These are phyloP conservation scores for Streptanthus diversifolius DNA, from an alignment of 345 rosid genomes.

Conservation along the genomic window DNA sequence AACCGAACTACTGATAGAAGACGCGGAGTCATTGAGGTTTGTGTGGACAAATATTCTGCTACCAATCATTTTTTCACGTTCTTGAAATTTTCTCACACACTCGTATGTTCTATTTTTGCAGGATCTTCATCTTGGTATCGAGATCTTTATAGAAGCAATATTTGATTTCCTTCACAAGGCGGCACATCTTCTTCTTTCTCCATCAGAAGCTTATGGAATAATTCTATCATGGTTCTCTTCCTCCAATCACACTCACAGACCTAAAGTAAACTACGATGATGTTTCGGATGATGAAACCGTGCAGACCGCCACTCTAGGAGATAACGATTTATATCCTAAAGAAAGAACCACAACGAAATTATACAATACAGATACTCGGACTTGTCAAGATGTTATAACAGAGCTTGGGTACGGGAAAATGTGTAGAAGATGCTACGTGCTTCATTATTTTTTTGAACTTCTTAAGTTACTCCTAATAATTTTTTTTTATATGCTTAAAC, in stretches of 20 bases:
- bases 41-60: slow-evolving; percentile 2
- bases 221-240: slow-evolving; percentile 49
- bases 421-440: background rate
- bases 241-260: slow-evolving; percentile 15
- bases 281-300: slow-evolving; percentile 34
- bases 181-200: slow-evolving; percentile 72
- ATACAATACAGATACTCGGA: slow-evolving; percentile 77
- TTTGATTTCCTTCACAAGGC: slow-evolving; percentile 76
- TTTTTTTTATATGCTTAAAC: background rate
- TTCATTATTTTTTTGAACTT: background rate
- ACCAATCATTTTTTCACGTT: background rate
- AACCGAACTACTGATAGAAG: slow-evolving; percentile 75
- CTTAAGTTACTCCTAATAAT: slow-evolving; percentile 1
- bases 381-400: slow-evolving; percentile 91
- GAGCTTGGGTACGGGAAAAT: slow-evolving; percentile 68
- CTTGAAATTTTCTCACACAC: background rate
- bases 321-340: slow-evolving; percentile 44
- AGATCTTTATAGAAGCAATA: slow-evolving; percentile 67
- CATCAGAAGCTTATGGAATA: slow-evolving; percentile 47
- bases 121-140: slow-evolving; percentile 91
- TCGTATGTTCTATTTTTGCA: slow-evolving; percentile 33
- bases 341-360: slow-evolving; percentile 48
- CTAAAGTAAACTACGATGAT: slow-evolving; percentile 25
- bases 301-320: slow-evolving; percentile 54
- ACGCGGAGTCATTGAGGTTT: slow-evolving; percentile 95